These are phyloP conservation scores for Metroxylon sagu DNA, from an alignment of 176 grass and related monocot genomes.

Conservation along the genomic window DNA sequence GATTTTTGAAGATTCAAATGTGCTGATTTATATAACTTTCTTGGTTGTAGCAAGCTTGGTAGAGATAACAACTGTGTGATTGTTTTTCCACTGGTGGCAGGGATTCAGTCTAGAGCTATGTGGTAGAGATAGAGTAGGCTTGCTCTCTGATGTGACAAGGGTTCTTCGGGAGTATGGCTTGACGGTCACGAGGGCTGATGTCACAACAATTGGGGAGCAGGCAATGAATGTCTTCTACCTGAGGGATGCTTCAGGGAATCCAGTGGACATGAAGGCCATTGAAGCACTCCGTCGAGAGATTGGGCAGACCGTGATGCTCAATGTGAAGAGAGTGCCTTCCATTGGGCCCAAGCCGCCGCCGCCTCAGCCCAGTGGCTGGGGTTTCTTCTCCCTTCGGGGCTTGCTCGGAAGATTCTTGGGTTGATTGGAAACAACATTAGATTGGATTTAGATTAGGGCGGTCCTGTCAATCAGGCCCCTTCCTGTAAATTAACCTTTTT, in stretches of 20 bases:
- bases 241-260: slow-evolving; percentile 51
- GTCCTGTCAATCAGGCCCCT: too few relatives aligned
- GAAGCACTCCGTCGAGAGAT: slow-evolving; percentile 69
- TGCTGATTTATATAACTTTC: too few relatives aligned
- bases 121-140: slow-evolving; percentile 71
- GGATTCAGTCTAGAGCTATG: slow-evolving; percentile 89
- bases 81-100: slow-evolving; percentile 16
- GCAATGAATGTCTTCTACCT: slow-evolving; percentile 71
- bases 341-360: too few relatives aligned
- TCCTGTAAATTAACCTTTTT: too few relatives aligned
- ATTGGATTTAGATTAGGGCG: not conserved
- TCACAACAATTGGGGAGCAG: slow-evolving; percentile 53
- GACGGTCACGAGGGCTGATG: slow-evolving; percentile 57
- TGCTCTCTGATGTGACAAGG: slow-evolving; percentile 70
- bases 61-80: too few relatives aligned
- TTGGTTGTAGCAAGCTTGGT: too few relatives aligned
- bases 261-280: slow-evolving; percentile 64
- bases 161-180: slow-evolving; percentile 66
- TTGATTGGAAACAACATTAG: not conserved
- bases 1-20: too few relatives aligned
- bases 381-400: slow-evolving; percentile 82
- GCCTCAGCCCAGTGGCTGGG: slow-evolving; percentile 10
- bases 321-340: slow-evolving; percentile 57
- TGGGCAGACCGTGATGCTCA: slow-evolving; percentile 79
- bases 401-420: slow-evolving; percentile 63